A percentile compares a stretch with the other conserved stretches of the same genome.
These are phyloP conservation scores for Picochlorum sp. DNA, from an alignment of 139 green algal genomes.

Conservation along the genomic window DNA sequence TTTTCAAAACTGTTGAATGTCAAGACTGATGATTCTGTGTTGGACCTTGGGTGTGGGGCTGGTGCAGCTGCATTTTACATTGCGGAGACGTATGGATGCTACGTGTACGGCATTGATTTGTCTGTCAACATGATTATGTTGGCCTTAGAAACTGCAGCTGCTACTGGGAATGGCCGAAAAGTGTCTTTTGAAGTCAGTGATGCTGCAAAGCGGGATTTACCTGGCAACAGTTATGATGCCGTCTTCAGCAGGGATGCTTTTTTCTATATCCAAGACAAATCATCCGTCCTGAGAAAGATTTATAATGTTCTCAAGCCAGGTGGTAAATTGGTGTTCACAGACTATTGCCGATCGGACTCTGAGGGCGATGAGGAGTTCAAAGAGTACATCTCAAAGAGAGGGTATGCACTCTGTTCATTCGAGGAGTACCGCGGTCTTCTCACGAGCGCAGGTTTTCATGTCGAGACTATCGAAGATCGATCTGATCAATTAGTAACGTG, in stretches of 20 bases:
- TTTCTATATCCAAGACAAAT: conserved; percentile 77
- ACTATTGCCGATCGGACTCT: conserved; percentile 61
- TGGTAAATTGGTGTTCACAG: conserved; percentile 65
- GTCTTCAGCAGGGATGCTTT: conserved; percentile 63
- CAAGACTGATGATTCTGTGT: conserved; percentile 49
- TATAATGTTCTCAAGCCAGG: conserved; percentile 57
- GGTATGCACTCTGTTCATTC: conserved; percentile 56
- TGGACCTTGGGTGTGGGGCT: conserved; percentile 74
- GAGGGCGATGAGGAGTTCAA: conserved; percentile 5
- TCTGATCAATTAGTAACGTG: not conserved
- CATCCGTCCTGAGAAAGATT: conserved; percentile 49
- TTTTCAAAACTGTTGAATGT: conserved; percentile 48
- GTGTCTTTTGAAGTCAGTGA: conserved; percentile 74
- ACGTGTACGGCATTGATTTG: conserved; percentile 76
- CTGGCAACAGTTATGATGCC: conserved; percentile 48
- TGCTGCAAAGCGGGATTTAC: conserved; percentile 36
- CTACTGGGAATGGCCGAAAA: conserved; percentile 22
- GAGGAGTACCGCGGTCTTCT: conserved; percentile 42
- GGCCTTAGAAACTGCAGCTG: conserved; percentile 49
- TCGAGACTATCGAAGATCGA: conserved; percentile 27
- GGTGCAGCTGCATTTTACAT: conserved; percentile 63
- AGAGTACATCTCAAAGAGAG: conserved; percentile 57
- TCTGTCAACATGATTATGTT: conserved; percentile 72
- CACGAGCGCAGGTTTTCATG: conserved; percentile 48
- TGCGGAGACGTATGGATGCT: conserved; percentile 42